A percentile compares a stretch with the other conserved stretches of the same genome.
These are phyloP conservation scores for Ciborinia camelliae DNA, from an alignment of 2,329 filamentous ascomycete species.

Conservation along the genomic window DNA sequence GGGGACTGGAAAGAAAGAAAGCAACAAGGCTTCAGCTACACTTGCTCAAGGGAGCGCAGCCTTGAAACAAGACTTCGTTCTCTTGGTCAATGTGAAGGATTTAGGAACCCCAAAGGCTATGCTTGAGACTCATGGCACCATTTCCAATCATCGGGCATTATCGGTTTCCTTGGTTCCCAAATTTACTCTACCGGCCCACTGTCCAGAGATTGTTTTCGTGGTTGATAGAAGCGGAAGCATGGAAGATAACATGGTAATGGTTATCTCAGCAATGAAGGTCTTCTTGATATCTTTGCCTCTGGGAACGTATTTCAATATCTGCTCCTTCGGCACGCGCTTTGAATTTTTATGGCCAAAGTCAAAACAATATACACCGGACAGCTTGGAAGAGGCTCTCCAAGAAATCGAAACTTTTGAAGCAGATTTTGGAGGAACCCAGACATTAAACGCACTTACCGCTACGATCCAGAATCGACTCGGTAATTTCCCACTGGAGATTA, in stretches of 20 bases:
- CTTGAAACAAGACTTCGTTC: slow-evolving; percentile 63
- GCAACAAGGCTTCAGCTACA: slow-evolving; percentile 60
- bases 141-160: slow-evolving; percentile 60
- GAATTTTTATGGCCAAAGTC: slow-evolving; percentile 50
- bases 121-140: slow-evolving; percentile 61
- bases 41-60: slow-evolving; percentile 51
- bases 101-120: slow-evolving; percentile 60
- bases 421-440: slow-evolving; percentile 54
- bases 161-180: slow-evolving; percentile 70
- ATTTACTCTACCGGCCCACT: slow-evolving; percentile 56
- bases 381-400: slow-evolving; percentile 43
- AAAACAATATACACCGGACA: slow-evolving; percentile 45
- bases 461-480: slow-evolving; percentile 44
- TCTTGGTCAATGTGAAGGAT: slow-evolving; percentile 60
- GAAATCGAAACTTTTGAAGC: slow-evolving; percentile 45
- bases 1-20: slow-evolving; percentile 45
- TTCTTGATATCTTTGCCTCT: slow-evolving; percentile 65
- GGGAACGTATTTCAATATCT: slow-evolving; percentile 66
- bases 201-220: slow-evolving; percentile 66
- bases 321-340: slow-evolving; percentile 56
- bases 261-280: slow-evolving; percentile 55
- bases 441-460: slow-evolving; percentile 45
- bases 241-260: slow-evolving; percentile 50
- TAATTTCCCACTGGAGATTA: slow-evolving; percentile 51
- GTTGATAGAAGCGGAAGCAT: slow-evolving; percentile 71